Percentiles rank a stretch among this genome's conserved stretches.
Conservation (phyloP, 768 basidiomycete genomes). For the Filobasidium floriforme region DNA sequence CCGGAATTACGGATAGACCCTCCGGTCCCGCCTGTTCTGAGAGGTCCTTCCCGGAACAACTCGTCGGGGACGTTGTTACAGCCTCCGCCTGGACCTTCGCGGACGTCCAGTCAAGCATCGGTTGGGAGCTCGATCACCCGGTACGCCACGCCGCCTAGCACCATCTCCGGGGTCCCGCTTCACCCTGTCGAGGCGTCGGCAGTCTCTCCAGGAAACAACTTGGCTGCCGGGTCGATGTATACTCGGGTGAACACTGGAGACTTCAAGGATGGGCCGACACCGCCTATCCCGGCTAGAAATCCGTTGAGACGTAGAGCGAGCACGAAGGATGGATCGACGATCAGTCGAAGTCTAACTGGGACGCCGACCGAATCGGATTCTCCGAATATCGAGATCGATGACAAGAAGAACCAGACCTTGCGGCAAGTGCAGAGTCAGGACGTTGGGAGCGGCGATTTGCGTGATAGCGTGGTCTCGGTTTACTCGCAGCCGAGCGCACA, state of each 20-base stretch:
- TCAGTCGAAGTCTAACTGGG: not conserved
- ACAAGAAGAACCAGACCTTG: not conserved
- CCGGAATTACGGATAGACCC: not conserved
- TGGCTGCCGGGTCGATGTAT: not conserved
- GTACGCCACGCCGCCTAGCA: not conserved
- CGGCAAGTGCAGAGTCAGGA: not conserved
- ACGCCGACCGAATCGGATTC: not conserved
- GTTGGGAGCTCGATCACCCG: not conserved
- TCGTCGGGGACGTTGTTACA: not conserved
- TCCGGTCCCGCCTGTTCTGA: not conserved
- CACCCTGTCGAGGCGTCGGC: not conserved
- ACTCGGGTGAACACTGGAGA: not conserved
- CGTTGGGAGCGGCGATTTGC: not conserved
- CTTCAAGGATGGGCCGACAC: not conserved
- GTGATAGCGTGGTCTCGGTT: not conserved
- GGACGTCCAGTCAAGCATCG: not conserved
- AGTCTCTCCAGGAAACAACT: not conserved
- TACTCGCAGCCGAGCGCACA: constrained; percentile 1
- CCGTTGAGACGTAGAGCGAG: constrained; percentile 15
- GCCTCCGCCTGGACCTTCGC: not conserved
- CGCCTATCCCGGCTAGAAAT: constrained; percentile 20
- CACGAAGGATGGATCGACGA: not conserved
- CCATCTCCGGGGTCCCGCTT: not conserved
- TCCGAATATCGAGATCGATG: not conserved
- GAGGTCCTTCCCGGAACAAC: not conserved